Conservation (phyloP, 371 early-diverging fungal genomes). For the Massospora cicadina region DNA sequence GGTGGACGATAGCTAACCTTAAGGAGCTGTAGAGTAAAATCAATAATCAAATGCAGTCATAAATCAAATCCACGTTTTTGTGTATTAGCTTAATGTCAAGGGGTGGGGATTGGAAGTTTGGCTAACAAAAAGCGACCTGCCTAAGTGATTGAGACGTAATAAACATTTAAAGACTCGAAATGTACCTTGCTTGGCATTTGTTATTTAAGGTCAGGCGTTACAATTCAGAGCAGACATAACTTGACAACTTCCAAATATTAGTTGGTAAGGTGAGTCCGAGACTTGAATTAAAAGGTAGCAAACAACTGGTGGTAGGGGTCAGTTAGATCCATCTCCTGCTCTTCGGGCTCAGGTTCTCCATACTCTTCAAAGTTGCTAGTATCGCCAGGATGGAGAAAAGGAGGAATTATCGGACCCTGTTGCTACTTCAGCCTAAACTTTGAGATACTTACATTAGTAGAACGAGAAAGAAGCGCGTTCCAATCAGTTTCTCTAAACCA, state of each 20-base stretch:
- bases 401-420: conserved; percentile 39
- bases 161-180: not conserved
- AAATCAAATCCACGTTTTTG: not conserved
- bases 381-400: conserved; percentile 36
- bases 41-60: too few species aligned
- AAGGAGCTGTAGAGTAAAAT: too few species aligned
- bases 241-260: not conserved
- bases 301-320: conserved; percentile 21
- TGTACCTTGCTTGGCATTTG: not conserved
- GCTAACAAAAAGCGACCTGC: not conserved
- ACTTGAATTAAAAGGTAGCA: not conserved
- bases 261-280: not conserved
- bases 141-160: not conserved
- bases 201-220: not conserved
- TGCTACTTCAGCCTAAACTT: conserved; percentile 12
- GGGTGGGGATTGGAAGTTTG: not conserved
- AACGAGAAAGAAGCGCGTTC: conserved; percentile 47
- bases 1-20: too few species aligned
- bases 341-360: conserved; percentile 21
- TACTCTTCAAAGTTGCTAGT: conserved; percentile 50
- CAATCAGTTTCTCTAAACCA: conserved; percentile 79
- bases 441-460: conserved; percentile 26
- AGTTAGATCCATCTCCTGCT: conserved; percentile 12
- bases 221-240: not conserved
- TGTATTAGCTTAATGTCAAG: not conserved